phyloP scores from a whole-genome alignment of 2,329 filamentous ascomycete species.

The Venturia oleaginea region DNA sequence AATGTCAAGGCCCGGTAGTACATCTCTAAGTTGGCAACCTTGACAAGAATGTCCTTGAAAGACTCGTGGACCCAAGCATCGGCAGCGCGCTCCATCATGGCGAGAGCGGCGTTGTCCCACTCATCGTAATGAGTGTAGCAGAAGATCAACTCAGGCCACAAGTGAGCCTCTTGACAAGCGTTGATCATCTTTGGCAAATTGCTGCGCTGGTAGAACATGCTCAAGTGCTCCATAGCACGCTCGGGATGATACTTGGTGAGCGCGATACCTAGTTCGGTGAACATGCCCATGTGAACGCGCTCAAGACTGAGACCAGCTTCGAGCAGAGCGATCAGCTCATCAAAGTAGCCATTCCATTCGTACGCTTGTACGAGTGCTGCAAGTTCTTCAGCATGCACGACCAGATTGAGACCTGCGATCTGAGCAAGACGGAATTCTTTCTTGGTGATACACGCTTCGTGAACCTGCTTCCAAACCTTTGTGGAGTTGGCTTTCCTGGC shows the following conservation, averaged over 20 bases:
- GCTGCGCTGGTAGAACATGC: slow-evolving; percentile 96
- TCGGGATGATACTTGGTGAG: slow-evolving; percentile 93
- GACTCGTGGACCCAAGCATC: slow-evolving; percentile 99
- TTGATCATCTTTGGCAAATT: slow-evolving; percentile 97
- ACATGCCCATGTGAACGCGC: slow-evolving; percentile 92
- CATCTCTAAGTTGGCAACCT: slow-evolving; percentile 97
- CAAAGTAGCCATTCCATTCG: slow-evolving; percentile 94
- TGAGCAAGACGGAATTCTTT: slow-evolving; percentile 98
- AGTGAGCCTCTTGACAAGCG: slow-evolving; percentile 84
- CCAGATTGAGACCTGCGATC: slow-evolving; percentile 96
- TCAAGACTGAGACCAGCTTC: slow-evolving; percentile 93
- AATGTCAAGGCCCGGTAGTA: slow-evolving; percentile 97
- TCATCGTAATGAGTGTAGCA: slow-evolving; percentile 98
- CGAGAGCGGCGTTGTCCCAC: slow-evolving; percentile 91
- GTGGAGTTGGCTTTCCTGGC: slow-evolving; percentile 98
- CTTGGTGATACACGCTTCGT: slow-evolving; percentile 90
- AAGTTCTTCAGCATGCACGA: slow-evolving; percentile 93
- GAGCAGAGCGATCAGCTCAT: slow-evolving; percentile 88
- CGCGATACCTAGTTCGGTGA: slow-evolving; percentile 85
- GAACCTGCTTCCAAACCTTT: slow-evolving; percentile 98
- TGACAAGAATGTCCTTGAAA: slow-evolving; percentile 97
- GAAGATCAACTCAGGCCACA: slow-evolving; percentile 98
- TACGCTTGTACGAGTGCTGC: slow-evolving; percentile 92
- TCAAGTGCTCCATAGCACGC: slow-evolving; percentile 94
- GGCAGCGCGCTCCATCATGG: slow-evolving; percentile 94